Conservation (phyloP, 257 asterid species). For the Anisodus acutangulus region DNA sequence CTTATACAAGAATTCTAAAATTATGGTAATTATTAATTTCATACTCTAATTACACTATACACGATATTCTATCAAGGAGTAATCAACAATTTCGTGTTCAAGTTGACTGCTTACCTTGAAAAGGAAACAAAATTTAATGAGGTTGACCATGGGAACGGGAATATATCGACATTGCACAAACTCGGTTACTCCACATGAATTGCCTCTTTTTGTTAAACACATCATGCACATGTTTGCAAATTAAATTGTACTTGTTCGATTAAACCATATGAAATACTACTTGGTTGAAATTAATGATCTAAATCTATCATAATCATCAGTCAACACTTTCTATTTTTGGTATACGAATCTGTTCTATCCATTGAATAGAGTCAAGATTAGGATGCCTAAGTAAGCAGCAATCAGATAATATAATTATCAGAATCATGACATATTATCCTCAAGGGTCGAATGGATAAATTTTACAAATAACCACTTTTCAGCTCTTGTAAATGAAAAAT, state of each 20-base stretch:
- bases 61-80: too few species aligned
- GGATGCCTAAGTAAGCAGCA: not conserved
- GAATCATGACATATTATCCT: not conserved
- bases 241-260: not conserved
- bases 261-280: not conserved
- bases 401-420: not conserved
- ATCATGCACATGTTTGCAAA: not conserved
- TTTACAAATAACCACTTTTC: not conserved
- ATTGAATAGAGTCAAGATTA: too few species aligned
- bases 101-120: not conserved
- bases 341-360: not conserved
- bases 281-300: not conserved
- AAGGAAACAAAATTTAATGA: not conserved
- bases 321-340: not conserved
- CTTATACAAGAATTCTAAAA: too few species aligned
- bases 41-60: too few species aligned
- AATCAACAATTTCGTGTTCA: not conserved
- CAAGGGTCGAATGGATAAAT: not conserved
- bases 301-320: not conserved
- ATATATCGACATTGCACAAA: too few species aligned
- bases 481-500: too few species aligned
- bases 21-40: too few species aligned
- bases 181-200: not conserved
- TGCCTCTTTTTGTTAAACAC: not conserved
- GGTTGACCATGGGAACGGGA: not conserved